Evolutionary conservation across 495 filamentous ascomycete genomes (phyloP).

Genomic region (Aspergillus indologenus): DNA sequence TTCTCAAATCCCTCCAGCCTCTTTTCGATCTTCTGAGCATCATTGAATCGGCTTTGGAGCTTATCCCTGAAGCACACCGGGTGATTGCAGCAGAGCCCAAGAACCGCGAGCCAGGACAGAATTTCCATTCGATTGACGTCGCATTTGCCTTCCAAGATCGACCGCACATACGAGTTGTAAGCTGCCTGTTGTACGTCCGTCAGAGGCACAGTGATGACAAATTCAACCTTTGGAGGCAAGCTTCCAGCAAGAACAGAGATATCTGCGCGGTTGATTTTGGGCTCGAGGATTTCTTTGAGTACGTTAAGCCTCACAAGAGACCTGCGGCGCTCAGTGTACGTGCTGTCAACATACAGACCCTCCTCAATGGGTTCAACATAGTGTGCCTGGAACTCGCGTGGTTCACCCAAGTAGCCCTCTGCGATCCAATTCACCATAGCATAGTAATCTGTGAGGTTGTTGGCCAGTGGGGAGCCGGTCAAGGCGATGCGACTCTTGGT

Average conservation of each 20-base stretch:
- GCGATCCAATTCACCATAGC: constrained; percentile 87
- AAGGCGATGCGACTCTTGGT: constrained; percentile 77
- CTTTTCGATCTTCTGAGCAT: constrained; percentile 25
- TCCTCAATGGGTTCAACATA: constrained; percentile 71
- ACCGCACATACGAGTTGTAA: constrained; percentile 59
- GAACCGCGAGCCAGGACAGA: constrained; percentile 51
- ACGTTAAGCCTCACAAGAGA: constrained; percentile 65
- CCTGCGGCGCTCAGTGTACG: constrained; percentile 45
- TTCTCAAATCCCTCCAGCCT: constrained; percentile 26
- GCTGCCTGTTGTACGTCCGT: constrained; percentile 60
- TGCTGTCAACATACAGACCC: constrained; percentile 67
- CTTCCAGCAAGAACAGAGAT: constrained; percentile 60
- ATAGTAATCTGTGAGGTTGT: constrained; percentile 79
- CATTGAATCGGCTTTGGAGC: constrained; percentile 33
- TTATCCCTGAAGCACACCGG: constrained; percentile 62
- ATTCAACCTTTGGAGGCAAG: constrained; percentile 74
- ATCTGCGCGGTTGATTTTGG: constrained; percentile 76
- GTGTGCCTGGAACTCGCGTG: constrained; percentile 59
- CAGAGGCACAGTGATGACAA: constrained; percentile 69
- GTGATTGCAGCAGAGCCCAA: constrained; percentile 73
- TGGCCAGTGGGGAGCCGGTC: constrained; percentile 83
- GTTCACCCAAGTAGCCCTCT: constrained; percentile 68
- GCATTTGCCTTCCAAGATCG: constrained; percentile 24
- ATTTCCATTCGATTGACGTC: constrained; percentile 28
- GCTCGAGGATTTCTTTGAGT: constrained; percentile 66